A percentile compares a stretch with the other conserved stretches of the same genome.
Conservation (phyloP, 257 asterid species). For the Salvia rosmarinus region DNA sequence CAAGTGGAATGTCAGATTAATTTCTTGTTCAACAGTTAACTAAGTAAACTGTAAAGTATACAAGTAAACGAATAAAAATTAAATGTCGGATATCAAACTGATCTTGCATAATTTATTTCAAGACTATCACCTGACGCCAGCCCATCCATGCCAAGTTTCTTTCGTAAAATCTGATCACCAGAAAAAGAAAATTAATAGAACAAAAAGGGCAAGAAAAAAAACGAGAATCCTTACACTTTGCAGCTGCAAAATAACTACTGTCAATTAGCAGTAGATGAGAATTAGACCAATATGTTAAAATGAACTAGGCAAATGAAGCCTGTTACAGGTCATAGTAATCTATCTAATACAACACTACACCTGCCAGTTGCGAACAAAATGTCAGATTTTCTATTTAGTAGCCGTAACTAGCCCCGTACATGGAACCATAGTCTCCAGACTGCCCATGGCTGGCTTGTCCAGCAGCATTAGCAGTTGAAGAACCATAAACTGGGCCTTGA, state of each 20-base stretch:
- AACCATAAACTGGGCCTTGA: slow-evolving; percentile 53
- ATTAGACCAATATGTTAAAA: not conserved
- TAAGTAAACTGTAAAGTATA: too few species aligned
- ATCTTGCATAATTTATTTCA: too few species aligned
- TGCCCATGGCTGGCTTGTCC: slow-evolving; percentile 53
- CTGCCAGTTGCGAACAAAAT: not conserved
- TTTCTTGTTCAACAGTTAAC: too few species aligned
- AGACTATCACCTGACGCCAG: too few species aligned
- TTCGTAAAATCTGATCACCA: not conserved
- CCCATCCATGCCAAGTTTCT: too few species aligned
- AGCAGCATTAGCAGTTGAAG: slow-evolving; percentile 44
- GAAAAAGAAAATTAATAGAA: not conserved
- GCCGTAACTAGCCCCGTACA: slow-evolving; percentile 57
- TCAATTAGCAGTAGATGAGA: not conserved
- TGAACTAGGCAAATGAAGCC: not conserved
- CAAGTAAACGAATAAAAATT: too few species aligned
- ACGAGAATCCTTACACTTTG: not conserved
- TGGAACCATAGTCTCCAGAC: slow-evolving; percentile 54
- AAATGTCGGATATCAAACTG: too few species aligned
- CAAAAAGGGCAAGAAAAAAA: not conserved
- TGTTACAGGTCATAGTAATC: not conserved
- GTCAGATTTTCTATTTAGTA: slow-evolving; percentile 40
- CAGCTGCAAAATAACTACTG: not conserved
- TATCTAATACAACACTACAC: slow-evolving; percentile 31
- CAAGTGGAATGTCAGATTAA: too few species aligned